phyloP scores from a whole-genome alignment of 495 filamentous ascomycete species.

The Glonium stellatum region DNA sequence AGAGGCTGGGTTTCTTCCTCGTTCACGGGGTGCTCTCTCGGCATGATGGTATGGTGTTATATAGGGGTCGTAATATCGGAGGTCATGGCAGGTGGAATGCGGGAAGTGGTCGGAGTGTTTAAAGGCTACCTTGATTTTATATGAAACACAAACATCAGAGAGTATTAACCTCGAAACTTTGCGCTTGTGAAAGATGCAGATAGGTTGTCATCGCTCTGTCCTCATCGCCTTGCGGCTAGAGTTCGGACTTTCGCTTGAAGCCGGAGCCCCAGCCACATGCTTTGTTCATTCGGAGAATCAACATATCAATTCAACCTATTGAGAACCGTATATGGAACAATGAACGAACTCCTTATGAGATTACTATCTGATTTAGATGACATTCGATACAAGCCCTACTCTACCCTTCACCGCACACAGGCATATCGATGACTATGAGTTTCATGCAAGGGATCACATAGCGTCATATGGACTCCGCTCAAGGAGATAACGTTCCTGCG shows the following conservation, averaged over 20 bases:
- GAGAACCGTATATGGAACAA: not conserved
- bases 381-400: not conserved
- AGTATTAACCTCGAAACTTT: not conserved
- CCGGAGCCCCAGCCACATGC: not conserved
- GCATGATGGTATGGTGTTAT: constrained; percentile 16
- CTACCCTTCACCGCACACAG: not conserved
- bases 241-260: not conserved
- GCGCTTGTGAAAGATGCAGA: not conserved
- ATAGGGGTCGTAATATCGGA: not conserved
- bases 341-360: not conserved
- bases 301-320: not conserved
- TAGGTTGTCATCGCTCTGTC: no score
- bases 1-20: constrained; percentile 32
- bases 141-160: not conserved
- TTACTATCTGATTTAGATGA: not conserved
- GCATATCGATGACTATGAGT: not conserved
- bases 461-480: no score
- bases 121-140: not conserved
- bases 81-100: not conserved
- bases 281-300: not conserved
- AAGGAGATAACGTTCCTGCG: no score
- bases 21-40: constrained; percentile 20
- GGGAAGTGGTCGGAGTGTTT: not conserved
- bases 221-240: not conserved
- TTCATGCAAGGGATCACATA: not conserved